Evolutionary conservation across 116 monocot species (phyloP).

Genomic region (Posidonia oceanica): DNA sequence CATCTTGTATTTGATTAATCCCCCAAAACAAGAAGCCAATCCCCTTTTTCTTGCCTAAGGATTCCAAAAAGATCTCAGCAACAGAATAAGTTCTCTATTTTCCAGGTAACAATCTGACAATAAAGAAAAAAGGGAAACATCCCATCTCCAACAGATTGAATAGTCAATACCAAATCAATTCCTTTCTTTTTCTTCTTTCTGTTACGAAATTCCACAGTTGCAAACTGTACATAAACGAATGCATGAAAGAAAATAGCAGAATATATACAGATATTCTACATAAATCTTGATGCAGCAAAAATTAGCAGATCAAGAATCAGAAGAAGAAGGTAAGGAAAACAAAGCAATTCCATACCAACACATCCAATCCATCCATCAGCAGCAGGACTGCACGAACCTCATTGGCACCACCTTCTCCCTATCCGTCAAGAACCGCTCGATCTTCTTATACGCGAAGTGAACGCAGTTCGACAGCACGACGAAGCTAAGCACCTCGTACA

Average conservation of each 20-base stretch:
- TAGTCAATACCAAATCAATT: too few relatives aligned
- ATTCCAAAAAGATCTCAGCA: too few relatives aligned
- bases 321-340: not conserved
- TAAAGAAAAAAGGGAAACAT: too few relatives aligned
- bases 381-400: slow-evolving; percentile 11
- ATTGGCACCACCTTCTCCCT: slow-evolving; percentile 32
- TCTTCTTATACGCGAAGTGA: slow-evolving; percentile 49
- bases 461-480: slow-evolving; percentile 59
- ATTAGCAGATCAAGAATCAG: not conserved
- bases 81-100: too few relatives aligned
- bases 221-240: not conserved
- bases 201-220: not conserved
- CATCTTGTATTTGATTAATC: too few relatives aligned
- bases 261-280: not conserved
- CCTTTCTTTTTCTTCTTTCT: not conserved
- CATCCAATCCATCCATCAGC: slow-evolving; percentile 4
- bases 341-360: not conserved
- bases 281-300: too few relatives aligned
- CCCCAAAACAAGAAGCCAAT: too few relatives aligned
- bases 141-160: too few relatives aligned
- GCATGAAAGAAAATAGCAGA: not conserved
- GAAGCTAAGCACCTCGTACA: slow-evolving; percentile 57
- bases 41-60: too few relatives aligned
- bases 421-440: slow-evolving; percentile 36
- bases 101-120: too few relatives aligned